Evolutionary conservation across 2,329 filamentous ascomycete species (phyloP), one percentile per base, ranked within the genome.

Genomic region (Xylariaceae sp.): DNA sequence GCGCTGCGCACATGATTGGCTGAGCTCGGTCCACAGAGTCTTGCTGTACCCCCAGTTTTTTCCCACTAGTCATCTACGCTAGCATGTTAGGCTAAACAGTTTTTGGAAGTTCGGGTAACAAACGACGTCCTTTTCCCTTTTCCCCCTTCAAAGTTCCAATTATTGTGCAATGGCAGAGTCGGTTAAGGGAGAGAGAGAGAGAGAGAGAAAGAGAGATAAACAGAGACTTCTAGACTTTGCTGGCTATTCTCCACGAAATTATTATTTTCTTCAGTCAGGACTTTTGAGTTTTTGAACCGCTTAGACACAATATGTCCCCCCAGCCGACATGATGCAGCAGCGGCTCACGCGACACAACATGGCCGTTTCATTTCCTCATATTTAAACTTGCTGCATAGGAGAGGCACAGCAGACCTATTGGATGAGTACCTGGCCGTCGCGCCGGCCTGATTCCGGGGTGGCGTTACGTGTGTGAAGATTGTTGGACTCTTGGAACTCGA

Each of bases 71-170:
- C 41, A 39, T n/a, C n/a, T n/a, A n/a, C n/a, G n/a, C 56, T 59
- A 59, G 29, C 36, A 36, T n/a, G 55, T 43, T 48, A 29, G 51
- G 51, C 56, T 59, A 59, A 52, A 39, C 56, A 41, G 41, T 23
- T 55, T 55, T 28, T 51, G 51, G 56, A 51, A 55, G 46, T 56
- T 47, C 28, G 24, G 40, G 40, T 50, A n/a, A n/a, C n/a, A n/a
- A n/a, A n/a, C 45, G 45, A 50, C 45, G 45, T 40, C 28, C 16
- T 31, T 51, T 41, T 17, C 36, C n/a, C 26, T 26, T 45, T 31
- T 41, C 29, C 16, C n/a, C 26, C 29, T n/a, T 29, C 11, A 8
- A n/a, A 29, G 44, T 17, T 19, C 48, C 55, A 53, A 24, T 36
- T 34, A 31, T 36, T 39, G 11, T 36, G 49, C 50, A 14, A 36